Evolutionary conservation across 192 early-diverging fungal species (phyloP), one percentile per base, ranked within the genome.

Genomic region (Coemansia sp.): DNA sequence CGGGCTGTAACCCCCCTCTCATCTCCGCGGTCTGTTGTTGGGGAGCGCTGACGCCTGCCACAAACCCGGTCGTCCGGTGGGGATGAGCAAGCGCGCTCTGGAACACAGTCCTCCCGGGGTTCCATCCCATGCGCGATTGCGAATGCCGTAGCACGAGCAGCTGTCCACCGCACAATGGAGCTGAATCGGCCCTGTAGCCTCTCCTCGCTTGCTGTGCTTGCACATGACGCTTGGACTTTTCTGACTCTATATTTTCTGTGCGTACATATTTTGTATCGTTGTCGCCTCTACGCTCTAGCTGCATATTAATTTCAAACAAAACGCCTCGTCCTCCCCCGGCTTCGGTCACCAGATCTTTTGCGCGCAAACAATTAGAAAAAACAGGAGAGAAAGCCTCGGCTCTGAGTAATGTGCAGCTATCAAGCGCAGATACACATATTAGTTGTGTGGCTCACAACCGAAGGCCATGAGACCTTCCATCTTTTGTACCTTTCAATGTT

Each of bases 41-140:
- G 47, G 47, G 17, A 48, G 47, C 47, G 5, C 31, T 34, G 31
- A 8, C 31, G 47, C 47, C 5, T 48, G 47, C 47, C 18, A 48
- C 18, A 48, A 48, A 34, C 31, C 20, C 18, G 18, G 47, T 48
- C 47, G 17, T 48, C 47, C 47, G 47, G 17, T 4, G 40, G 40
- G 31, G 6, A 34, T n/a, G 40, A 44, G 40, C 40, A 44, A 44
- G 40, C n/a, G 3, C 42, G 42, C 42, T 31, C 14, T 17, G 54
- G n/a, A 31, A 11, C 50, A 21, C 24, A 17, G 37, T 20, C 23
- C 46, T 14, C 44, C 48, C 60, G 60, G 60, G 18, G 34, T 61
- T 61, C 49, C 44, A 51, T 51, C 17, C 24, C 58, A 28, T 60
- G 59, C 60, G 60, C 60, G 26, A 61, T 51, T 61, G 60, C 60